Percentiles rank a stretch among this genome's conserved stretches.
phyloP scores from a whole-genome alignment of 306 rosid genomes.

The Trifolium dubium region DNA sequence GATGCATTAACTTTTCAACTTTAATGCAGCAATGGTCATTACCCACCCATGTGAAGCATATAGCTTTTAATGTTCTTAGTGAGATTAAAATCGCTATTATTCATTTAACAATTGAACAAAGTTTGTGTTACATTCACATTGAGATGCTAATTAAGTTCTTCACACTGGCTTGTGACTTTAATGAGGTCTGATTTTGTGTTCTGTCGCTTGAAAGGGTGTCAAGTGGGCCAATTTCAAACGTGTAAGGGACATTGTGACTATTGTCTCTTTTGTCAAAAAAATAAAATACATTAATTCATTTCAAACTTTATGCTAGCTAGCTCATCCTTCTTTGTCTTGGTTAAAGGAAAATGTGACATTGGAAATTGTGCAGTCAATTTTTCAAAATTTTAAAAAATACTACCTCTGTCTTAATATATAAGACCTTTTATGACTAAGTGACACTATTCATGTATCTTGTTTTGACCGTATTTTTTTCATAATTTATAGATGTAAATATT shows the following conservation, averaged over 20 bases:
- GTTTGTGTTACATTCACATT: slow-evolving; percentile 9
- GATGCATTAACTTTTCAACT: neutral
- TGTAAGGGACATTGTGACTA: neutral
- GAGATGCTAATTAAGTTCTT: slow-evolving; percentile 9
- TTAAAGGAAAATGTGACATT: too few relatives aligned
- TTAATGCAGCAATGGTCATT: neutral
- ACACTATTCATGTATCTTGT: too few relatives aligned
- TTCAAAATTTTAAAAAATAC: too few relatives aligned
- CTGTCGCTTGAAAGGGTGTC: slow-evolving; percentile 32
- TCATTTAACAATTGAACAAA: slow-evolving; percentile 14
- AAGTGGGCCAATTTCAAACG: slow-evolving; percentile 19
- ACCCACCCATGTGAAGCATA: neutral
- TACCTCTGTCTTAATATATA: too few relatives aligned
- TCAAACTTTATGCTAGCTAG: too few relatives aligned
- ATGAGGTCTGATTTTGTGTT: neutral
- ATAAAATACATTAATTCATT: neutral
- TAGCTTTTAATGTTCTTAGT: slow-evolving; percentile 3
- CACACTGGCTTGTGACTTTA: slow-evolving; percentile 19
- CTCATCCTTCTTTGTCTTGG: too few relatives aligned
- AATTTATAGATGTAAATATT: too few relatives aligned
- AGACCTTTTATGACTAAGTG: too few relatives aligned
- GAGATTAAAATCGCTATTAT: neutral
- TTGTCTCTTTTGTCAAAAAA: neutral
- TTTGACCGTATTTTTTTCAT: too few relatives aligned
- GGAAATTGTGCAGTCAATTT: too few relatives aligned